Evolutionary conservation across 2,329 filamentous ascomycete genomes (phyloP).

Genomic region (Colletotrichum brevisporum): DNA sequence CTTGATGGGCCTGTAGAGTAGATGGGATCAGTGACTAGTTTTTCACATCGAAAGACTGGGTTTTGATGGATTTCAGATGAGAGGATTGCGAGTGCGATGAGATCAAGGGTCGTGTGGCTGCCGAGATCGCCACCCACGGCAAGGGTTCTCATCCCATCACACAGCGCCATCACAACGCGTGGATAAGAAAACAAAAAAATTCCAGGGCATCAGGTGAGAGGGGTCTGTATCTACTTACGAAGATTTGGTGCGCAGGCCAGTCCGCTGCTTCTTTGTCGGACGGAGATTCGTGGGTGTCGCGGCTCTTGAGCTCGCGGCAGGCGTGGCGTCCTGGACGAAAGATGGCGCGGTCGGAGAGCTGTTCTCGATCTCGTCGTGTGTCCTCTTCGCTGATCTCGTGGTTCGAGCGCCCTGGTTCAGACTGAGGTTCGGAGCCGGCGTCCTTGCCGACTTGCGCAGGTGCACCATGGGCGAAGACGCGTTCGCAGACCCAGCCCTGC

Average conservation of each 20-base stretch:
- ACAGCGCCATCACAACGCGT: slow-evolving; percentile 22
- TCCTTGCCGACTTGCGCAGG: slow-evolving; percentile 34
- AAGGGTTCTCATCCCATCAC: slow-evolving; percentile 13
- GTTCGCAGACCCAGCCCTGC: slow-evolving; percentile 47
- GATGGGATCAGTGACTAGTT: slow-evolving; percentile 10
- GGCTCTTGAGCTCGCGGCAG: slow-evolving; percentile 69
- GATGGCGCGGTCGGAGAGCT: slow-evolving; percentile 67
- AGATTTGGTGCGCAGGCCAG: slow-evolving; percentile 75
- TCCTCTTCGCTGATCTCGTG: slow-evolving; percentile 67
- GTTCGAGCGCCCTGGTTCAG: slow-evolving; percentile 51
- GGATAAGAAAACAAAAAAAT: background rate
- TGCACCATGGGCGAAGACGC: slow-evolving; percentile 42
- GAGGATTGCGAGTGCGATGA: slow-evolving; percentile 30
- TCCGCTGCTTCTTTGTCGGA: slow-evolving; percentile 71
- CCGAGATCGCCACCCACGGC: slow-evolving; percentile 20
- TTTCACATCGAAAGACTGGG: background rate
- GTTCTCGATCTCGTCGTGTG: slow-evolving; percentile 68
- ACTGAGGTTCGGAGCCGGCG: slow-evolving; percentile 29
- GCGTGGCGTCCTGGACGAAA: slow-evolving; percentile 62
- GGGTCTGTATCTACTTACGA: slow-evolving; percentile 68
- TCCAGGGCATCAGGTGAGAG: slow-evolving; percentile 25
- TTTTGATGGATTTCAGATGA: slow-evolving; percentile 8
- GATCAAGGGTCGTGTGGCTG: slow-evolving; percentile 25
- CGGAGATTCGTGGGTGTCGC: slow-evolving; percentile 71
- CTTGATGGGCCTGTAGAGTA: slow-evolving; percentile 76